Evolutionary conservation across 108 stramenopile species (phyloP).

Genomic region (Aureococcus anophagefferens): DNA sequence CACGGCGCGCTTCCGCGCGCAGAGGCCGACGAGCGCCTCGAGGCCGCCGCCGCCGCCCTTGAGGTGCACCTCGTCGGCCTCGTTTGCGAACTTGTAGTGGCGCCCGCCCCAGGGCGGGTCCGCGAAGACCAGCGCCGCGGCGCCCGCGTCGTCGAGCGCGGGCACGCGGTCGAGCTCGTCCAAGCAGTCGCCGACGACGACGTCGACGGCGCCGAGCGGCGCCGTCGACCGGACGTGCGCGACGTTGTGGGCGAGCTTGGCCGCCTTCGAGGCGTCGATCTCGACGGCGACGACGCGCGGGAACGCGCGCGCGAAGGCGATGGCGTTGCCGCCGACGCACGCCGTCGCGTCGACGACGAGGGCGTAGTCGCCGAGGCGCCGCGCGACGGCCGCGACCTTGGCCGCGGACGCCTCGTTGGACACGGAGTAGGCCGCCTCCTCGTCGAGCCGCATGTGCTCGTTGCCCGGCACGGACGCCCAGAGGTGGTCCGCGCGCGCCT

Average conservation of each 20-base stretch:
- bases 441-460: background rate
- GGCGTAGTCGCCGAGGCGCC: background rate
- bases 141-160: background rate
- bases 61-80: background rate
- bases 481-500: background rate
- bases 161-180: slow-evolving; percentile 4
- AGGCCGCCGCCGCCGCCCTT: background rate
- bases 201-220: background rate
- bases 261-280: slow-evolving; percentile 11
- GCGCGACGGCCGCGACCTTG: background rate
- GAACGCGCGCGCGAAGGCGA: slow-evolving; percentile 25
- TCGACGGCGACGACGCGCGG: slow-evolving; percentile 16
- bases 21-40: background rate
- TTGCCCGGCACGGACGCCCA: background rate
- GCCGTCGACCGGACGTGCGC: background rate
- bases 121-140: slow-evolving; percentile 16
- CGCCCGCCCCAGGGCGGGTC: slow-evolving; percentile 37
- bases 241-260: slow-evolving; percentile 25
- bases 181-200: slow-evolving; percentile 13
- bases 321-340: slow-evolving; percentile 36
- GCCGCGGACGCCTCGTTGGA: background rate
- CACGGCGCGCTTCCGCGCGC: background rate
- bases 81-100: slow-evolving; percentile 3
- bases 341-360: slow-evolving; percentile 21
- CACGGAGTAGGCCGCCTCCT: background rate